Evolutionary conservation across 1,139 yeast species (phyloP).

Genomic region (Pichia sp.): DNA sequence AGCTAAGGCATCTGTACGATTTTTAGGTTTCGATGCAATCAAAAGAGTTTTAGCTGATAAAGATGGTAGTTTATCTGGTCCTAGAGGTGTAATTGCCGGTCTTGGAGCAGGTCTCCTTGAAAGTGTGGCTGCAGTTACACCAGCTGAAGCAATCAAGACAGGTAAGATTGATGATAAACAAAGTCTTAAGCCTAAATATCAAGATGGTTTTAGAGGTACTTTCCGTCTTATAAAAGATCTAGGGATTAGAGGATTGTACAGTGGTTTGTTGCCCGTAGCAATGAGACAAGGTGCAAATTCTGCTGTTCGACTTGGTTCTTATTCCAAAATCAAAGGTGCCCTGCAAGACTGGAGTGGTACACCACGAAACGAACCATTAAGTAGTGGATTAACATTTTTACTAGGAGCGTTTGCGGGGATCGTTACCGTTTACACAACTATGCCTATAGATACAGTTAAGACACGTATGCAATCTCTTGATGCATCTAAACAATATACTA

Average conservation of each 20-base stretch:
- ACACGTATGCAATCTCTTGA: slow-evolving; percentile 96
- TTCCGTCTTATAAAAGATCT: slow-evolving; percentile 60
- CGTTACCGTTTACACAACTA: slow-evolving; percentile 89
- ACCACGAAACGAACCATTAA: slow-evolving; percentile 65
- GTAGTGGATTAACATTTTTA: slow-evolving; percentile 72
- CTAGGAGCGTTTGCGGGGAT: slow-evolving; percentile 93
- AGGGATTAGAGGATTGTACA: slow-evolving; percentile 77
- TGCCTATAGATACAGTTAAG: slow-evolving; percentile 97
- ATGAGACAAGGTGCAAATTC: slow-evolving; percentile 94
- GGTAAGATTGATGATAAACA: slow-evolving; percentile 92
- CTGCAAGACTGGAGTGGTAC: slow-evolving; percentile 66
- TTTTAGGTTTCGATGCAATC: slow-evolving; percentile 85
- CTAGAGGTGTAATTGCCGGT: slow-evolving; percentile 91
- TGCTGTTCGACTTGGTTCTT: slow-evolving; percentile 89
- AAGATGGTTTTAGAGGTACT: slow-evolving; percentile 48
- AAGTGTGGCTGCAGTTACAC: slow-evolving; percentile 89
- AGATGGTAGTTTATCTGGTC: slow-evolving; percentile 80
- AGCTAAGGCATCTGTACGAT: slow-evolving; percentile 88
- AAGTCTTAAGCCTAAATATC: slow-evolving; percentile 67
- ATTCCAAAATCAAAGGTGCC: slow-evolving; percentile 76
- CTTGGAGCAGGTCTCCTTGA: slow-evolving; percentile 93
- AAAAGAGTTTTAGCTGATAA: slow-evolving; percentile 71
- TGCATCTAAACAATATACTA: slow-evolving; percentile 59
- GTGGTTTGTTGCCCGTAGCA: slow-evolving; percentile 88
- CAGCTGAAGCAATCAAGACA: slow-evolving; percentile 94